Percentiles rank a stretch among this genome's conserved stretches.
Conservation (phyloP, 768 basidiomycete genomes). For the Psilocybe sp. region DNA sequence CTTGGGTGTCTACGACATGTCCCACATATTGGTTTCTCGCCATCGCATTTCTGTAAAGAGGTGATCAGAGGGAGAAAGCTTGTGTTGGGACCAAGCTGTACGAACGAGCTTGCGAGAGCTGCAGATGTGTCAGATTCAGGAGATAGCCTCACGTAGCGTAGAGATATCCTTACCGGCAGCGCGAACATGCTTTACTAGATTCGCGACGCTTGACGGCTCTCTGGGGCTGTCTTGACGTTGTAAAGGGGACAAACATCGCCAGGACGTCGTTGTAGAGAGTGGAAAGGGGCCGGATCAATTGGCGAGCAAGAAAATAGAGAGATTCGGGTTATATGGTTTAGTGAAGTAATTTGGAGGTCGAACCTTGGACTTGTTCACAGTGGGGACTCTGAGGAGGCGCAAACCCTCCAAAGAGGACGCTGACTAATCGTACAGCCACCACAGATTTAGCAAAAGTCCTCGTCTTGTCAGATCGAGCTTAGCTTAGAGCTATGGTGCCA, state of each 20-base stretch:
- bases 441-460: too few relatives aligned
- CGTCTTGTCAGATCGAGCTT: too few relatives aligned
- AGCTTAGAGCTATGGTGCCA: too few relatives aligned
- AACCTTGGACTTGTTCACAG: too few relatives aligned
- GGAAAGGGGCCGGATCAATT: too few relatives aligned
- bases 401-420: too few relatives aligned
- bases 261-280: conserved; percentile 8
- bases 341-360: too few relatives aligned
- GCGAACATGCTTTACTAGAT: conserved; percentile 54
- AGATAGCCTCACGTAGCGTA: background rate
- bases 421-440: too few relatives aligned
- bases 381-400: too few relatives aligned
- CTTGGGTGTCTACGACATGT: conserved; percentile 60
- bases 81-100: conserved; percentile 4
- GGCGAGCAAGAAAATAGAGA: too few relatives aligned
- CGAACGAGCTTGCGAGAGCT: conserved; percentile 52
- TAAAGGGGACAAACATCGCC: conserved; percentile 38
- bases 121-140: background rate
- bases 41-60: conserved; percentile 57
- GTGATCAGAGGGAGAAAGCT: conserved; percentile 1
- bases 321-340: too few relatives aligned
- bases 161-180: conserved; percentile 39
- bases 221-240: conserved; percentile 27
- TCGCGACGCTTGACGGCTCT: conserved; percentile 41
- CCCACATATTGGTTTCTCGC: conserved; percentile 58